Conservation (phyloP, 2,329 filamentous ascomycete species). For the Claviceps quebecensis region DNA sequence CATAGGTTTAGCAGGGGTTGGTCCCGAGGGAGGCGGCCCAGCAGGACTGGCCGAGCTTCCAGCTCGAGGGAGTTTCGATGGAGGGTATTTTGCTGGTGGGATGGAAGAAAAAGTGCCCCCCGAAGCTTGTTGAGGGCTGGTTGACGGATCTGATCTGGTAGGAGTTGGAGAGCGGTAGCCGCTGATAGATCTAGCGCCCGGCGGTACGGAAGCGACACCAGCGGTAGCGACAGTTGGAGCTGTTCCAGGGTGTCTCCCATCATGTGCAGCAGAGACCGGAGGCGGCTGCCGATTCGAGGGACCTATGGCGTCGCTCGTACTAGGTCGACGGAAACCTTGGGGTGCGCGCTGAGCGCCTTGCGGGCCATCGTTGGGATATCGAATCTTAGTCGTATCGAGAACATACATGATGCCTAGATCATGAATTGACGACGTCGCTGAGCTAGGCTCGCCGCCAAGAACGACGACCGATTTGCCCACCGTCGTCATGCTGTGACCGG, state of each 20-base stretch:
- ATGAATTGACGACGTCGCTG: constrained; percentile 62
- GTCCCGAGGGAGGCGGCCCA: constrained; percentile 41
- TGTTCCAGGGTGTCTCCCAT: constrained; percentile 1
- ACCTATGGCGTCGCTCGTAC: constrained; percentile 21
- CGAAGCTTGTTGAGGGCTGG: constrained; percentile 18
- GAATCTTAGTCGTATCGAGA: constrained; percentile 88
- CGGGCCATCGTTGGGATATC: constrained; percentile 70
- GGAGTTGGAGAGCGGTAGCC: constrained; percentile 26
- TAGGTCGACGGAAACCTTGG: constrained; percentile 27
- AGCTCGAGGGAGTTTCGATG: constrained; percentile 23
- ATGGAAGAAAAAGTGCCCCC: constrained; percentile 9
- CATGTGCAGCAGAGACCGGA: constrained; percentile 11
- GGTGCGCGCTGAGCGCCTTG: constrained; percentile 23
- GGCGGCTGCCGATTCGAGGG: constrained; percentile 21
- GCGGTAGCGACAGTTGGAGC: not conserved
- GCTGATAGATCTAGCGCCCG: constrained; percentile 24
- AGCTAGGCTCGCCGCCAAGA: constrained; percentile 86
- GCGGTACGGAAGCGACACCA: not conserved
- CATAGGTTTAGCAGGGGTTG: constrained; percentile 32
- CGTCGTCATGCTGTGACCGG: constrained; percentile 94
- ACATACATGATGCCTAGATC: constrained; percentile 85
- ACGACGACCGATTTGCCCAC: constrained; percentile 88
- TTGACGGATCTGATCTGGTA: constrained; percentile 22
- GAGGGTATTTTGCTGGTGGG: constrained; percentile 12
- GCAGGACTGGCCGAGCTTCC: constrained; percentile 21